A percentile compares a stretch with the other conserved stretches of the same genome.
Evolutionary conservation across 192 early-diverging fungal species (phyloP).

Genomic region (Coemansia sp.): DNA sequence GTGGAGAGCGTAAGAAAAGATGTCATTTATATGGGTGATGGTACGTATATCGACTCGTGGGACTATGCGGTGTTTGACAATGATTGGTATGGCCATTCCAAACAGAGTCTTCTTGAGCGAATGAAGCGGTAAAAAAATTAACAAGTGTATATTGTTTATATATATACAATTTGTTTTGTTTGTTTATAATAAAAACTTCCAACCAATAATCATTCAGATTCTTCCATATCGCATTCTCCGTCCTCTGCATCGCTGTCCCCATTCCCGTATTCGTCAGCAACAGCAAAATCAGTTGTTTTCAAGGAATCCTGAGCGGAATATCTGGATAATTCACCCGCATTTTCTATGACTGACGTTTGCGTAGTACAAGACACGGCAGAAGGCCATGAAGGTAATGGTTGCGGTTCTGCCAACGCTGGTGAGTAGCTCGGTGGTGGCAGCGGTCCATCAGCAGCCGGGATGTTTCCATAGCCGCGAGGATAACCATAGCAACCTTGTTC

Average conservation of each 20-base stretch:
- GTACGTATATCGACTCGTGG: conserved; percentile 40
- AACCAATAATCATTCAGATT: conserved; percentile 25
- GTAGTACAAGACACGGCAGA: neutral
- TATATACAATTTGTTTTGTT: too few relatives aligned
- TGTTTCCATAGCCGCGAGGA: neutral
- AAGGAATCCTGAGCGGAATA: neutral
- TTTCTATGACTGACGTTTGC: neutral
- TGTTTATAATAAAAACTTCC: too few relatives aligned
- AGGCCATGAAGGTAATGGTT: neutral
- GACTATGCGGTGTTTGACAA: conserved; percentile 48
- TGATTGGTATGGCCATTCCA: conserved; percentile 25
- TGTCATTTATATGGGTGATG: conserved; percentile 29
- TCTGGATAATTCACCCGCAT: neutral
- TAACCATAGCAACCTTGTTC: neutral
- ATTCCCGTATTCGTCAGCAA: neutral
- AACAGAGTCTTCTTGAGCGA: conserved; percentile 17
- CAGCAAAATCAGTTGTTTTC: neutral
- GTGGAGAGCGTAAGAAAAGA: conserved; percentile 46
- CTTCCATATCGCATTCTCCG: conserved; percentile 53
- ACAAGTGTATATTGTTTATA: too few relatives aligned
- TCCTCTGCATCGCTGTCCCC: conserved; percentile 34
- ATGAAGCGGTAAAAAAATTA: neutral
- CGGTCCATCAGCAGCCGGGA: neutral
- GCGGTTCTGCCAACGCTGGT: neutral
- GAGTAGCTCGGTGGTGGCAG: neutral